Evolutionary conservation across 176 grass and related monocot genomes (phyloP).

Genomic region (Carex parvula): DNA sequence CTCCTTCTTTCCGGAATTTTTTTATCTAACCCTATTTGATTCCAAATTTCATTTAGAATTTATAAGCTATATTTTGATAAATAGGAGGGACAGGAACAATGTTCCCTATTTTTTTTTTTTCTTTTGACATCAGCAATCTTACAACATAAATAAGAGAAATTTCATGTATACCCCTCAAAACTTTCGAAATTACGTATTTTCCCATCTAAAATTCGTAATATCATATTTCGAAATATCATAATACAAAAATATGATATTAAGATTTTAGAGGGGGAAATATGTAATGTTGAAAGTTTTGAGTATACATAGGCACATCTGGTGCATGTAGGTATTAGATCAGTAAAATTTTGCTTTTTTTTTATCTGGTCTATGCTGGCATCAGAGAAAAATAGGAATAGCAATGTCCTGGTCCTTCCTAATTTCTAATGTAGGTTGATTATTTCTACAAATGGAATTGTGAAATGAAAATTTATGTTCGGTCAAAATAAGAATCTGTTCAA

Average conservation of each 20-base stretch:
- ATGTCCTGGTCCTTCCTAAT: background rate
- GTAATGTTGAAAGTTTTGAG: no score
- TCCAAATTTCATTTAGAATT: constrained; percentile 1
- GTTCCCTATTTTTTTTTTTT: constrained; percentile 3
- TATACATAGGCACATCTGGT: no score
- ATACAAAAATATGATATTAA: no score
- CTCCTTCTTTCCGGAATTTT: background rate
- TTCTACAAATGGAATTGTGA: background rate
- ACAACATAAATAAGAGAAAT: background rate
- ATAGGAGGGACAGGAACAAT: background rate
- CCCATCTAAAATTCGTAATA: no score
- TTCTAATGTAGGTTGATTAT: background rate
- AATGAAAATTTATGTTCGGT: background rate
- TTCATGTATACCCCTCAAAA: no score
- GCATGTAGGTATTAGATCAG: no score
- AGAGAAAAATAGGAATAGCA: background rate
- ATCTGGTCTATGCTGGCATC: no score
- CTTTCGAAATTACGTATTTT: no score
- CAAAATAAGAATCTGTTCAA: background rate
- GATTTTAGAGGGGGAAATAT: no score
- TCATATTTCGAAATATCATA: no score
- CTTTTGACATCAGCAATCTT: background rate
- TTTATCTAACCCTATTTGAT: background rate
- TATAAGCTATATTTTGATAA: background rate
- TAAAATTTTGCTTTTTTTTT: no score